Evolutionary conservation across 2,329 filamentous ascomycete genomes (phyloP), one percentile per base, ranked within the genome.

Genomic region (Phoma herbarum): DNA sequence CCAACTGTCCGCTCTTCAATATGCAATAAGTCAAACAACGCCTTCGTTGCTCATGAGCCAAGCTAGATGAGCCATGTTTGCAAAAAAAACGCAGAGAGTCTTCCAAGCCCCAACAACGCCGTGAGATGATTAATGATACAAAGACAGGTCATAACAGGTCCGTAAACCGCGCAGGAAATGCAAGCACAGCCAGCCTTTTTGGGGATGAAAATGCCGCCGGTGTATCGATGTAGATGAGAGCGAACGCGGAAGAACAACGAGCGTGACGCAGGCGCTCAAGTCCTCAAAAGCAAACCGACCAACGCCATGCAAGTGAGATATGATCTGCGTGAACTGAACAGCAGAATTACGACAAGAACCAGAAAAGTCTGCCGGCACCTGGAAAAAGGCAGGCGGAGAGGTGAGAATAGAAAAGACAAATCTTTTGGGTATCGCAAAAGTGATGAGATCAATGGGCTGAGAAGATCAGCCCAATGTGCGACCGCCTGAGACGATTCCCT

Each of bases 401-500:
- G 12, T 26, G 49, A 47, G 48, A n/a, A 50, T 39, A 16, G 51
- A 52, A 64, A 59, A 66, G 64, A 62, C 46, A 67, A 66, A 64
- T 74, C 62, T 67, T 68, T 64, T 70, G 73, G 74, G 74, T 77
- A 77, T 77, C 74, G 72, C 71, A 69, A 69, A 72, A 71, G 57
- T 62, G 52, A 64, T 48, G 63, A 70, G 63, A 63, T 61, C 56
- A 66, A 50, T 46, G 45, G 48, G 58, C 35, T 54, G 55, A 25
- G 43, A 35, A 20, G 8, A 47, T 75, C 66, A 78, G 46, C 75
- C 75, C 28, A 78, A 70, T 25, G 76, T 78, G 43, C 76, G 71
- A 53, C 75, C 73, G 22, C 73, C 75, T 55, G 76, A 77, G 12
- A 73, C 71, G 42, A 78, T 77, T n/a, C 75, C 69, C 62, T 78